Base-by-base conservation (phyloP, 805 yeast genomes). In the Barnettozyma sucrosica region DNA sequence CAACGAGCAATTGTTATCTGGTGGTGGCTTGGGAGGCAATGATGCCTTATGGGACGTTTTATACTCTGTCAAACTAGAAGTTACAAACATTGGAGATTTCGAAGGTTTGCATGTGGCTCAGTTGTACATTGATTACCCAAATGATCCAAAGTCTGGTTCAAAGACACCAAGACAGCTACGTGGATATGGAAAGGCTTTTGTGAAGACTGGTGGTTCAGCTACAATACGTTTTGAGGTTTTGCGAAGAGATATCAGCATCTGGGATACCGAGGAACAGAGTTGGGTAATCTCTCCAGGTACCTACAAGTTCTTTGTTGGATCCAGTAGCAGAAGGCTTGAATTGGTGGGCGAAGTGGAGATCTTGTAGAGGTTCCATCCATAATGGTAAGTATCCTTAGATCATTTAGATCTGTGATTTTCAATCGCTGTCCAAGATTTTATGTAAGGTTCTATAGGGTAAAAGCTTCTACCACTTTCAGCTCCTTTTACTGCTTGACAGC, bases 231-330 rank as follows among this genome's bases (percentile, higher is more conserved):
- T 79, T 53, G 67, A 70, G 41, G 62, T 80, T 18, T 60, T 69
- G 48, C 71, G 77, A 57, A 68, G 81, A 48, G 85, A 80, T 59
- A 63, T 80, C 51, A 69, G 80, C 46, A 66, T 74, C 21, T 80
- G 83, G 83, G 83, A 79, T 55, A 66, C 76, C 0, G 68, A 59
- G 19, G 67, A 72, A 14, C 81, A 78, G 57, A 76, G 78, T 52
- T 80, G 85, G 85, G 64, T 76, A 20, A 72, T 79, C 36, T 78
- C 72, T 53, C 73, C 76, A 9, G 85, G 85, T 2, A 66, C 70
- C 4, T 80, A 78, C 62, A 71, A 69, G 49, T 63, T 80, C 9
- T 78, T 70, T 51, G 68, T 79, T 36, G 76, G 82, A 0, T 68
- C 76, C 19, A 71, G 77, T 28, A 71, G 78, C 55, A 61, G 77